Evolutionary conservation across 2,329 filamentous ascomycete species (phyloP), one percentile per base, ranked within the genome.

Genomic region (Talaromyces pinophilus): DNA sequence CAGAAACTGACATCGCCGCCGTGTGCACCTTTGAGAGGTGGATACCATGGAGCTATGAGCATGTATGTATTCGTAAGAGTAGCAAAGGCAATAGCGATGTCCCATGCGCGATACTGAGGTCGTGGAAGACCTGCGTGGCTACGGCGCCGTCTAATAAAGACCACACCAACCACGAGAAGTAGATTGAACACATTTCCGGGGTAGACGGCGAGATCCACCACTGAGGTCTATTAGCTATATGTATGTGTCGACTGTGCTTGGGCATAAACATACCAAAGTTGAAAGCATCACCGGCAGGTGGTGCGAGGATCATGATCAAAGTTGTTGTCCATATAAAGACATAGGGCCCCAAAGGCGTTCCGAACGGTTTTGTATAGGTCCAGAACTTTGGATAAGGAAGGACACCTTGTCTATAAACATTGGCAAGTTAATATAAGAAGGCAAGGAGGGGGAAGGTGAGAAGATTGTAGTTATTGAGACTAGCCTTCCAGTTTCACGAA

Each of bases 21-120:
- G 40, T 84, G 83, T 0, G 79, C 79, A 0, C 89, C 89, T 0
- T 80, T 83, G 0, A 81, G 80, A 0, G 90, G 90, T 1, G 89
- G 90, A 69, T 87, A 89, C 90, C 89, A 92, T 0, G 90, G 89
- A 82, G 90, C 90, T 17, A 88, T 82, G 1, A 92, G 77, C 54
- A 91, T 78, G 67, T 87, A 91, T 0, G 88, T 65, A 62, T 90
- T 85, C 0, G 87, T 78, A 0, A 86, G 73, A 55, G 89, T 83
- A 59, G 83, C 87, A 75, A 92, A 90, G 7, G 84, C 71, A 1
- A 91, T 75, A 0, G 84, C 80, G 0, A 83, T 62, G 66, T 87
- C 74, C 88, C 88, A 91, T 0, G 87, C 84, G 6, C 78, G 80
- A 75, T 90, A 91, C 3, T 83, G 82, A 0, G 85, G 77, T 0